Percentiles rank a stretch among this genome's conserved stretches.
Evolutionary conservation across 345 rosid species (phyloP).

Genomic region (Acer yangbiense): DNA sequence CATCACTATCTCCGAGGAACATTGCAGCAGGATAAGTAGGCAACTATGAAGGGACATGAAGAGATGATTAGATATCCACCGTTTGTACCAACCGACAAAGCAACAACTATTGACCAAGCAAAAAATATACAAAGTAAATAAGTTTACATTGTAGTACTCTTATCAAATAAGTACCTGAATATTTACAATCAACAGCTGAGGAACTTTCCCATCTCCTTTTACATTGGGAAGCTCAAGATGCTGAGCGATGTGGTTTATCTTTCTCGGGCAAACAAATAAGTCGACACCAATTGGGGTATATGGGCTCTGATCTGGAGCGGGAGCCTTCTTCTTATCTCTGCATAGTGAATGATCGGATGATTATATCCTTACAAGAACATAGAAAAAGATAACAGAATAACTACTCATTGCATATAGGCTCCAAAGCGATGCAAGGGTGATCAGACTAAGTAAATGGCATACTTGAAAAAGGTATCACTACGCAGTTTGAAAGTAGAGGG

Average conservation of each 20-base stretch:
- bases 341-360: conserved; percentile 23
- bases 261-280: conserved; percentile 68
- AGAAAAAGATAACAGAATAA: conserved; percentile 7
- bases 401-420: not conserved
- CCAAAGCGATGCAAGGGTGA: conserved; percentile 2
- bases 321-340: conserved; percentile 81
- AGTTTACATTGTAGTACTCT: not conserved
- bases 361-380: conserved; percentile 7
- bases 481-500: conserved; percentile 76
- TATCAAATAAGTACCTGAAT: conserved; percentile 65
- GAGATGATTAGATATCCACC: conserved; percentile 12
- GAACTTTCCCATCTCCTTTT: conserved; percentile 61
- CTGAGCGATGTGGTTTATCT: conserved; percentile 89
- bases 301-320: conserved; percentile 63
- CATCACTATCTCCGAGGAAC: conserved; percentile 85
- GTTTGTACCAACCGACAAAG: not conserved
- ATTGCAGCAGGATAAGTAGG: conserved; percentile 93
- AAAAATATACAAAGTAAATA: not conserved
- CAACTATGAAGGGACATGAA: conserved; percentile 46
- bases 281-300: conserved; percentile 84
- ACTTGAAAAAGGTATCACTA: conserved; percentile 69
- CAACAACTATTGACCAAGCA: not conserved
- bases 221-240: conserved; percentile 84
- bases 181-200: conserved; percentile 84
- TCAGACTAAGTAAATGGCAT: conserved; percentile 21